phyloP scores from a whole-genome alignment of 2,329 filamentous ascomycete genomes.

The Sclerotinia sclerotiorum region DNA sequence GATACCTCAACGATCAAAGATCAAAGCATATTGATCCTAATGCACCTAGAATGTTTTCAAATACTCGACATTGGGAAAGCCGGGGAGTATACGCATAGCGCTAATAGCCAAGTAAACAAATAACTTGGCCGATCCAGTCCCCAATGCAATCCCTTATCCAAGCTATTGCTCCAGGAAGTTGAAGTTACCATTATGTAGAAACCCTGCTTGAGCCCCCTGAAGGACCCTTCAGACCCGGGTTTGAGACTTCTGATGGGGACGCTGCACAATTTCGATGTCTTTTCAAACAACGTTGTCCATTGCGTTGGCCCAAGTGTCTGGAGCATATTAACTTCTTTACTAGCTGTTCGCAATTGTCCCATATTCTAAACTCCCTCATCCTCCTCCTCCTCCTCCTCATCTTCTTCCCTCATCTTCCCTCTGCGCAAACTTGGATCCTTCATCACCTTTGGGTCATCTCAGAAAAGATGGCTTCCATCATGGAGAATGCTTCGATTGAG shows the following conservation, averaged over 20 bases:
- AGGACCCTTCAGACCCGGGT: conserved; percentile 14
- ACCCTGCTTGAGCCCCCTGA: conserved; percentile 20
- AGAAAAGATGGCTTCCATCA: conserved; percentile 27
- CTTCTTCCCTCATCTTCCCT: background rate
- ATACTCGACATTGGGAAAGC: background rate
- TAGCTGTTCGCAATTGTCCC: conserved; percentile 1
- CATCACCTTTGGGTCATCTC: conserved; percentile 3
- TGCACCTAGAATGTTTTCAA: background rate
- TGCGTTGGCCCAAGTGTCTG: conserved; percentile 21
- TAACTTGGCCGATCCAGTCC: background rate
- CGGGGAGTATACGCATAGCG: background rate
- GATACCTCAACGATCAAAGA: background rate
- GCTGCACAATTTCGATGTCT: conserved; percentile 8
- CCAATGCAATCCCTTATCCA: conserved; percentile 5
- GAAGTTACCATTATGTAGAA: conserved; percentile 9
- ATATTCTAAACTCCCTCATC: background rate
- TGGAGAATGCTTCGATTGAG: conserved; percentile 30
- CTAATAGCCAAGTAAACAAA: conserved; percentile 12
- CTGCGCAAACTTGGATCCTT: conserved; percentile 8
- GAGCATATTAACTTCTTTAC: conserved; percentile 9
- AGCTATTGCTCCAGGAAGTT: conserved; percentile 2
- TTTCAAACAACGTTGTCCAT: background rate
- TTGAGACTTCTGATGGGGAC: background rate
- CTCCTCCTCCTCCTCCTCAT: background rate
- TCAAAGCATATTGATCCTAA: background rate